Base-by-base conservation (phyloP, 768 basidiomycete genomes). In the Pulveroboletus sp. region DNA sequence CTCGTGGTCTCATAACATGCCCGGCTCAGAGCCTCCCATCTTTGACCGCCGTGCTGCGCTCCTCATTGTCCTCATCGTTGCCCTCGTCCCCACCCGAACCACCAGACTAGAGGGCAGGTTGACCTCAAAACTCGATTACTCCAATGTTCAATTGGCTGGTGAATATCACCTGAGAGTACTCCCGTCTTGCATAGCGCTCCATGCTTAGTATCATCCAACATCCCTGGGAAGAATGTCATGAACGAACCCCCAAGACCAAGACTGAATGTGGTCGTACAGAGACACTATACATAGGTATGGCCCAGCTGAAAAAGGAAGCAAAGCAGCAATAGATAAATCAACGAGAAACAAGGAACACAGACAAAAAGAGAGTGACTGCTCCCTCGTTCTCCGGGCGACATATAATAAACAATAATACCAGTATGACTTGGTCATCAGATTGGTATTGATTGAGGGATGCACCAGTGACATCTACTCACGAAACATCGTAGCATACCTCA, bases 201-300 rank as follows among this genome's bases (percentile, higher is more conserved):
- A 59, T 64, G 35, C 56, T 56, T 3, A 61, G 30, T 39, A 68
- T 53, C 45, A 68, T 41, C 24, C 45, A 47, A 50, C 66, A 66
- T 4, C 61, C 64, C 64, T 66, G 26, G 41, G 28, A n/a, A 6
- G 0, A 21, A 40, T 24, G 27, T 35, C n/a, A 31, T 27, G 31
- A 50, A 15, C 15, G 15, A 35, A 9, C n/a, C 30, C 30, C 4
- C 28, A 3, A 31, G 45, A 39, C 4, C 28, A 3, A 31, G 45
- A 39, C 5, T 2, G 33, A 31, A 48, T 7, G 15, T 2, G 39
- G 9, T 18, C 52, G 12, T 60, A 62, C 60, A 9, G 32, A 30
- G 28, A 43, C 11, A 28, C 62, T 64, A 8, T 28, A 15, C 11
- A 57, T 3, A 28, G 47, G 8, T 12, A 51, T 43, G 24, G 11